Percentiles rank a stretch among this genome's conserved stretches.
Conservation (phyloP, 768 basidiomycete genomes). For the Mycena vulgaris region DNA sequence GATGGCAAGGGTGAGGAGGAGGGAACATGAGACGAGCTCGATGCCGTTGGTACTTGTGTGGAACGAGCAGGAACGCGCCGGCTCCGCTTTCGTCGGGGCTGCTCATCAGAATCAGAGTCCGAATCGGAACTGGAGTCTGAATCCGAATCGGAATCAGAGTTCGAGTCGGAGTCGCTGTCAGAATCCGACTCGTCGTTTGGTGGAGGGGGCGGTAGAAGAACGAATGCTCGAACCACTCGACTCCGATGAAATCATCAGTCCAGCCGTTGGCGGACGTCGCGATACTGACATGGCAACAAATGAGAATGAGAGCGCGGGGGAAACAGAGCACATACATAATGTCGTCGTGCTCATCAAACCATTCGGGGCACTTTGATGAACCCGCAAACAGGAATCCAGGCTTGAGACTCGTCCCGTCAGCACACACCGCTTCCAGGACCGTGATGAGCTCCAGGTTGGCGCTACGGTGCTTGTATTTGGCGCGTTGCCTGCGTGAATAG, state of each 20-base stretch:
- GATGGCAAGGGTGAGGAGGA: not conserved
- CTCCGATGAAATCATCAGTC: conserved; percentile 54
- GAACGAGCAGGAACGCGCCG: too few relatives aligned
- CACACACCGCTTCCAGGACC: too few relatives aligned
- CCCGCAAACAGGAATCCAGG: conserved; percentile 49
- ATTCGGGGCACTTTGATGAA: conserved; percentile 32
- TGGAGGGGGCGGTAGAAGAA: conserved; percentile 40
- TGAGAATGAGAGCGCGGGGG: not conserved
- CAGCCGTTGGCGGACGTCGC: conserved; percentile 56
- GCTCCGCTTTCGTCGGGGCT: too few relatives aligned
- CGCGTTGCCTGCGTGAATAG: too few relatives aligned
- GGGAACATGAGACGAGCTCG: not conserved
- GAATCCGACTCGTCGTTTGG: not conserved
- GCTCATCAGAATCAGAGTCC: too few relatives aligned
- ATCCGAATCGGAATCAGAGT: not conserved
- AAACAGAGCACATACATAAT: conserved; percentile 34
- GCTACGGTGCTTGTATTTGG: too few relatives aligned
- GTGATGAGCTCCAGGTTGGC: too few relatives aligned
- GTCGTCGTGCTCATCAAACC: conserved; percentile 43
- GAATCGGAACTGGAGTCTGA: too few relatives aligned
- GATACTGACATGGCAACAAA: conserved; percentile 46
- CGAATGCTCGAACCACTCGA: conserved; percentile 55
- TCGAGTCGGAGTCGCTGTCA: not conserved
- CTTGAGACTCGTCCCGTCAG: too few relatives aligned
- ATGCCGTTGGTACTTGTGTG: too few relatives aligned